phyloP scores from a whole-genome alignment of 129 eudicot species.

The Dittrichia graveolens region DNA sequence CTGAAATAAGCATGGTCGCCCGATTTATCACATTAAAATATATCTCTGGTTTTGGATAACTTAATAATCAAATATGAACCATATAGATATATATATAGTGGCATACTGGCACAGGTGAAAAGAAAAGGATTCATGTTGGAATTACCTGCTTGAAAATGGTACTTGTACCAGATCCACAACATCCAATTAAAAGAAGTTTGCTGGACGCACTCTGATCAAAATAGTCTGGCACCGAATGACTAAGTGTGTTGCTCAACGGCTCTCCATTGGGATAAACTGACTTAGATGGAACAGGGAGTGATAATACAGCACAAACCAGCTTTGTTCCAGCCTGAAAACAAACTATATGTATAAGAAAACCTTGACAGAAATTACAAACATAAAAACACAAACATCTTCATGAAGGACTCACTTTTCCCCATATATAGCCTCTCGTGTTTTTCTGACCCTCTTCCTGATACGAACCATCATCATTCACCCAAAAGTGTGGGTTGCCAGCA shows the following conservation, averaged over 20 bases:
- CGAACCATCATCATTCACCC: constrained; percentile 99
- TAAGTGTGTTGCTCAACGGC: constrained; percentile 49
- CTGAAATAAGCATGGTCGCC: too few relatives aligned
- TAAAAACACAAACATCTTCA: background rate
- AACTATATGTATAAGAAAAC: constrained; percentile 5
- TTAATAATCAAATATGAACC: too few relatives aligned
- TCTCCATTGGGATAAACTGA: constrained; percentile 57
- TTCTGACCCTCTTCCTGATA: constrained; percentile 99
- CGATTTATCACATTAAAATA: too few relatives aligned
- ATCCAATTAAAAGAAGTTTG: constrained; percentile 88
- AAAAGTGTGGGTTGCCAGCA: constrained; percentile 99
- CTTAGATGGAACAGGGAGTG: constrained; percentile 93
- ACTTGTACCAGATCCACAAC: constrained; percentile 92
- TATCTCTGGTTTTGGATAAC: too few relatives aligned
- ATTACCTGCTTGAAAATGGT: constrained; percentile 94
- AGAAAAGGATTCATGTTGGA: background rate
- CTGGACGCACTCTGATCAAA: constrained; percentile 60
- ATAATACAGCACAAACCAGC: constrained; percentile 87
- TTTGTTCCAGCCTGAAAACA: constrained; percentile 84
- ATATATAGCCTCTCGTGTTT: constrained; percentile 91
- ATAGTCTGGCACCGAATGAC: constrained; percentile 64
- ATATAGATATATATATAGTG: too few relatives aligned
- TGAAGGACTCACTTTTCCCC: constrained; percentile 84
- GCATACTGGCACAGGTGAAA: background rate
- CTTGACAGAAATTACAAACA: constrained; percentile 1